Base-by-base conservation (phyloP, 192 early-diverging fungal genomes). In the Backusella morwellensis region DNA sequence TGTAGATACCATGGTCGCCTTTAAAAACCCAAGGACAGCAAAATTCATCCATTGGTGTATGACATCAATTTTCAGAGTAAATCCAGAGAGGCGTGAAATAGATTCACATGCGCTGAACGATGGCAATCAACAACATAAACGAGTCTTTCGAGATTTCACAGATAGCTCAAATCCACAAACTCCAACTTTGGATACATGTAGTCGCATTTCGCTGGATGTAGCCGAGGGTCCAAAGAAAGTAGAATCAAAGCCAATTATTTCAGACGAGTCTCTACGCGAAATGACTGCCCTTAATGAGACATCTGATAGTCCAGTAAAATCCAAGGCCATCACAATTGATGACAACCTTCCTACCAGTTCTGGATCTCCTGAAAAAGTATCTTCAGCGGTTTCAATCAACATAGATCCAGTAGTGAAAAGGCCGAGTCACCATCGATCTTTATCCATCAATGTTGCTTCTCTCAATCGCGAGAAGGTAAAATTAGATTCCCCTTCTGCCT, bases 381-480 rank as follows among this genome's bases (percentile, higher is more conserved):
- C 23, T 29, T 29, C 56, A 26, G 56, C 6, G 5, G 1, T 29
- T 11, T 9, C 56, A 63, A 29, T 29, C 23, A 29, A 63, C 2
- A 29, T 63, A 2, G 56, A 63, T 9, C 21, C 56, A 26, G 23
- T 29, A 29, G 21, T 63, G 21, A 63, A 63, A 63, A 63, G 56
- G 11, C 56, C 56, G 3, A 23, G 23, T 3, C 56, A 63, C 4
- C 12, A 63, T 63, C 56, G 56, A 23, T 63, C 56, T 7, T 12
- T 26, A 63, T 63, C 56, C 23, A 63, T 63, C 56, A 63, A 63
- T 63, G 26, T 63, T 63, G 56, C 56, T 14, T 63, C 56, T 63
- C 56, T 63, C n/a, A 29, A 29, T 26, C 7, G 56, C 3, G 11
- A 63, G 56, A 63, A 63, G 9, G 7, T 26, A 26, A 63, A 23